Evolutionary conservation across 2,329 filamentous ascomycete species (phyloP).

Genomic region (Orbilia ellipsospora): DNA sequence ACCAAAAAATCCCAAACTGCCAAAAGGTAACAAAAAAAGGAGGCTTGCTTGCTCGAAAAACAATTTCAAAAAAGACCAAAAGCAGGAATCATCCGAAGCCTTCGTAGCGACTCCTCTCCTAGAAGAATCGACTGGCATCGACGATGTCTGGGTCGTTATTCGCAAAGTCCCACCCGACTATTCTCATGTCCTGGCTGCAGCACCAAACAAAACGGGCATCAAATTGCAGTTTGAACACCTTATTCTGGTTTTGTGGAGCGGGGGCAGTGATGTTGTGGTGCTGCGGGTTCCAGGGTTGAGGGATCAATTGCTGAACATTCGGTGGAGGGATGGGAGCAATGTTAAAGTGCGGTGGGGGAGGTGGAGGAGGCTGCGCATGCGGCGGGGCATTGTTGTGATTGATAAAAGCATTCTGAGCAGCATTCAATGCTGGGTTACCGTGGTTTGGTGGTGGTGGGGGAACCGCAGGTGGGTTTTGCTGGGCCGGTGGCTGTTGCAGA

Average conservation of each 20-base stretch:
- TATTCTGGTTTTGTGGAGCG: constrained; percentile 59
- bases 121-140: constrained; percentile 81
- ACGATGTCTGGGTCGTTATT: constrained; percentile 83
- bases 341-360: constrained; percentile 42
- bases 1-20: neutral
- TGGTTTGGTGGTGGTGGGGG: constrained; percentile 28
- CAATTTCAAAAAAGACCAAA: neutral
- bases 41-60: constrained; percentile 11
- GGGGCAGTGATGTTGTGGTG: constrained; percentile 48
- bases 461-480: constrained; percentile 63
- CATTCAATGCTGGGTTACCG: constrained; percentile 39
- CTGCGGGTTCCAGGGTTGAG: constrained; percentile 58
- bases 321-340: constrained; percentile 46
- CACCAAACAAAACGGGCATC: constrained; percentile 93
- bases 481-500: constrained; percentile 45
- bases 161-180: constrained; percentile 98
- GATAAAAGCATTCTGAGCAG: constrained; percentile 36
- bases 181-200: constrained; percentile 88
- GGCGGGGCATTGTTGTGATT: constrained; percentile 29
- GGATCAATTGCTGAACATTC: constrained; percentile 55
- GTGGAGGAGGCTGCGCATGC: constrained; percentile 20
- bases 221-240: constrained; percentile 97
- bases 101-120: constrained; percentile 57
- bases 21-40: constrained; percentile 8
- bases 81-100: constrained; percentile 16